phyloP scores from a whole-genome alignment of 352 stramenopile species.

The Pythium biforme region DNA sequence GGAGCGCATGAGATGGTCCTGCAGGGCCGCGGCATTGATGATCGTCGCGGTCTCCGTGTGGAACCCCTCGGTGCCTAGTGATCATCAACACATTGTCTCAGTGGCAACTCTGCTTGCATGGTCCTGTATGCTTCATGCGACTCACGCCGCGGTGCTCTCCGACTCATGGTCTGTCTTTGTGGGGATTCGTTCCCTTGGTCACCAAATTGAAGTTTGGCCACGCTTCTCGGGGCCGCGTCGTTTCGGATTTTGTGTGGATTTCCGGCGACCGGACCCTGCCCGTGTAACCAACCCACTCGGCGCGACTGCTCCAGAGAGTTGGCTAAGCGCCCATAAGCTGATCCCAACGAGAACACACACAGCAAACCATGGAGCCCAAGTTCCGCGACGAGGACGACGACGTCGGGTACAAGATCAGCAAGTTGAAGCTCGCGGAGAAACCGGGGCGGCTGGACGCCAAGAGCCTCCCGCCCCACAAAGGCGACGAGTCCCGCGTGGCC shows the following conservation, averaged over 20 bases:
- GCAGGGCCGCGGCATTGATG: slow-evolving; percentile 71
- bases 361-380: slow-evolving; percentile 59
- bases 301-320: neutral
- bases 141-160: neutral
- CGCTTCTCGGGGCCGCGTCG: neutral
- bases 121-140: slow-evolving; percentile 4
- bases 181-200: too few relatives aligned
- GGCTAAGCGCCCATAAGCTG: neutral
- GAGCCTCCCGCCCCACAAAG: slow-evolving; percentile 37
- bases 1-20: slow-evolving; percentile 36
- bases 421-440: slow-evolving; percentile 65
- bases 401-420: slow-evolving; percentile 62
- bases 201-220: neutral
- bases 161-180: slow-evolving; percentile 1
- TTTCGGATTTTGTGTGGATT: slow-evolving; percentile 5
- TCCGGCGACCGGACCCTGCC: neutral
- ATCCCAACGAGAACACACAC: neutral
- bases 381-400: slow-evolving; percentile 54
- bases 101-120: neutral
- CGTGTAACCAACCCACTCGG: neutral
- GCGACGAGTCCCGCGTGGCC: slow-evolving; percentile 46
- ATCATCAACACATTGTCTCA: neutral
- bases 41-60: slow-evolving; percentile 42
- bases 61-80: neutral
- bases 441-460: slow-evolving; percentile 47